Evolutionary conservation across 805 yeast genomes (phyloP).

Genomic region (Saccharomycopsis selenospora): DNA sequence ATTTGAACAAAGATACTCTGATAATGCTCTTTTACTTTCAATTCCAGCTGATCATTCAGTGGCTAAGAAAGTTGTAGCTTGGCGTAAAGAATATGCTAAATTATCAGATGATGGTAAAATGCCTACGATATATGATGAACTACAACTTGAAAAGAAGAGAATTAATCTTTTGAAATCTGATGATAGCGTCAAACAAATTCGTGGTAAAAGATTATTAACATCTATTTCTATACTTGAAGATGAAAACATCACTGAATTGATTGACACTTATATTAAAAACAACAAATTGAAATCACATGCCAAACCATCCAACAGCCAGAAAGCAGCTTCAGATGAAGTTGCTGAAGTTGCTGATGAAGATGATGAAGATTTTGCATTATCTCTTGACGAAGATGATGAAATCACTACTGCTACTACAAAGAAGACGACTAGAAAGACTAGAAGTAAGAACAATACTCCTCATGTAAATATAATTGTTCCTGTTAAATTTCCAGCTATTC

Average conservation of each 20-base stretch:
- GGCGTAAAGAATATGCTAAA: slow-evolving; percentile 37
- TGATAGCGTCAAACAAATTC: slow-evolving; percentile 40
- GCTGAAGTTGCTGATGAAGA: slow-evolving; percentile 25
- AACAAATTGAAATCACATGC: slow-evolving; percentile 21
- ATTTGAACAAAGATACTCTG: slow-evolving; percentile 71
- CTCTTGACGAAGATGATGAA: slow-evolving; percentile 25
- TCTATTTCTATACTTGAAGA: slow-evolving; percentile 43
- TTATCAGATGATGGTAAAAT: slow-evolving; percentile 44
- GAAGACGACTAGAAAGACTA: background rate
- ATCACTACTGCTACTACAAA: background rate
- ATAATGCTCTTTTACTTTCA: slow-evolving; percentile 53
- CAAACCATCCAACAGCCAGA: slow-evolving; percentile 3
- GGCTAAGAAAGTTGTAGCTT: slow-evolving; percentile 41
- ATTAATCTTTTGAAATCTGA: slow-evolving; percentile 45
- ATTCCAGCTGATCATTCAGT: slow-evolving; percentile 47
- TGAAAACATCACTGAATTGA: slow-evolving; percentile 28
- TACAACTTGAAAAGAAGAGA: slow-evolving; percentile 62
- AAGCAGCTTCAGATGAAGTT: slow-evolving; percentile 3
- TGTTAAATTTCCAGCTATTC: slow-evolving; percentile 61
- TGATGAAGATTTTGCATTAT: slow-evolving; percentile 25
- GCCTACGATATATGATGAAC: slow-evolving; percentile 64
- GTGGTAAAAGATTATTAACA: slow-evolving; percentile 55
- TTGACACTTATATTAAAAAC: slow-evolving; percentile 24
- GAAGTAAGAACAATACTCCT: slow-evolving; percentile 15
- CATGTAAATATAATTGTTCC: slow-evolving; percentile 51